Evolutionary conservation across 2,329 filamentous ascomycete species (phyloP).

Genomic region (Pseudovirgaria hyperparasitica): DNA sequence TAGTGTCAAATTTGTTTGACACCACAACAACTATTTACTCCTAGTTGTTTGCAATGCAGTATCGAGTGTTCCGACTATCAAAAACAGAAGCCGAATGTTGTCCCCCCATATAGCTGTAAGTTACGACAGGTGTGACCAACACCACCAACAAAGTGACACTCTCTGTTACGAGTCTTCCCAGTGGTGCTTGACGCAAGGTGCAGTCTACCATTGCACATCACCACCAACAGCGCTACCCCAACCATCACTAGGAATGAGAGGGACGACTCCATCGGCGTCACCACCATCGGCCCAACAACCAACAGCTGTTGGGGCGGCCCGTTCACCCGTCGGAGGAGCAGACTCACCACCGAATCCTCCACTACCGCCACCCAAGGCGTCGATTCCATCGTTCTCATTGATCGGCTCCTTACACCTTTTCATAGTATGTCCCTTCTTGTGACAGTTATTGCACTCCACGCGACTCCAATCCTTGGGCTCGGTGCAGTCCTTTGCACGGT

Average conservation of each 20-base stretch:
- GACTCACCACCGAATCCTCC: conserved; percentile 2
- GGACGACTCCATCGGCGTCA: conserved; percentile 11
- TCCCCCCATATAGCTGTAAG: too few species aligned
- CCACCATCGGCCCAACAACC: conserved; percentile 9
- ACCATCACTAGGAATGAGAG: conserved; percentile 7
- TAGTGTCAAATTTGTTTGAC: too few species aligned
- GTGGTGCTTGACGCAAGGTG: conserved; percentile 10
- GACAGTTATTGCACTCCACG: conserved; percentile 47
- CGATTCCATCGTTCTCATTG: conserved; percentile 9
- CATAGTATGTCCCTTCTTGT: conserved; percentile 29
- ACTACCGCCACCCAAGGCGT: conserved; percentile 7
- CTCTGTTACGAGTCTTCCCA: too few species aligned
- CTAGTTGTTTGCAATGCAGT: too few species aligned
- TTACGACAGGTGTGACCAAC: too few species aligned
- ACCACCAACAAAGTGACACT: too few species aligned
- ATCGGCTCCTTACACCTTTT: conserved; percentile 26
- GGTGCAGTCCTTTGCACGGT: conserved; percentile 39
- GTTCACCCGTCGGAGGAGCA: conserved; percentile 5
- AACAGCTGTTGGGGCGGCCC: conserved; percentile 8
- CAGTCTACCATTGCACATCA: conserved; percentile 4
- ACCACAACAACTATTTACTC: too few species aligned
- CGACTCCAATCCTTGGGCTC: conserved; percentile 45
- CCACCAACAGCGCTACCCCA: conserved; percentile 8
- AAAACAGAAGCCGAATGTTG: too few species aligned
- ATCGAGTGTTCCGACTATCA: too few species aligned